Evolutionary conservation across 2,329 filamentous ascomycete species (phyloP).

Genomic region (Aplosporella prunicola): DNA sequence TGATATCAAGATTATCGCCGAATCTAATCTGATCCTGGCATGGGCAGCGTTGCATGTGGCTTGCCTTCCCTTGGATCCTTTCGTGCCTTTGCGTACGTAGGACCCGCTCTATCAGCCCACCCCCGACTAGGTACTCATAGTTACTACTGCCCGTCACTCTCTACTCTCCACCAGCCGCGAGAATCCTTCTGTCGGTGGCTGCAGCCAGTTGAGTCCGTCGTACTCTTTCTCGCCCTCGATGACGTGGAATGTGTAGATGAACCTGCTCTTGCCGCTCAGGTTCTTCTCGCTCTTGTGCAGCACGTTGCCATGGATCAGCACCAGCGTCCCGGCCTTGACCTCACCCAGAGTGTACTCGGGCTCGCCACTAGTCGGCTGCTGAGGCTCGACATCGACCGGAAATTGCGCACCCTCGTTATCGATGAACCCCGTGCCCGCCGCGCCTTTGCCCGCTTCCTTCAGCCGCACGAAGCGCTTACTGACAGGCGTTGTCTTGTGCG

Average conservation of each 20-base stretch:
- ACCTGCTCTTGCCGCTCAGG: slow-evolving; percentile 70
- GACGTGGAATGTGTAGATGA: slow-evolving; percentile 96
- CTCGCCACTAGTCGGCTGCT: too few relatives aligned
- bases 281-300: slow-evolving; percentile 96
- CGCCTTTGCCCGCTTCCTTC: slow-evolving; percentile 18
- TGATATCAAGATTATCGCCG: background rate
- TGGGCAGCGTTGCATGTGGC: too few relatives aligned
- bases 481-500: slow-evolving; percentile 65
- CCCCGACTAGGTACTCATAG: too few relatives aligned
- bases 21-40: slow-evolving; percentile 11
- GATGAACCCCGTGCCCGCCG: slow-evolving; percentile 39
- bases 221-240: slow-evolving; percentile 78
- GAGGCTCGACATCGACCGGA: slow-evolving; percentile 42
- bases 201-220: slow-evolving; percentile 86
- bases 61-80: too few relatives aligned
- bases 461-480: slow-evolving; percentile 64
- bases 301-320: slow-evolving; percentile 91
- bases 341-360: slow-evolving; percentile 67
- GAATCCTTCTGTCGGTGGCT: slow-evolving; percentile 73
- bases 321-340: slow-evolving; percentile 82
- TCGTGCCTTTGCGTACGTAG: too few relatives aligned
- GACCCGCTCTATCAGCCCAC: too few relatives aligned
- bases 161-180: too few relatives aligned
- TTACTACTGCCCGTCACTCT: too few relatives aligned
- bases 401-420: slow-evolving; percentile 58